Evolutionary conservation across 352 stramenopile genomes (phyloP), one percentile per base, ranked within the genome.

Genomic region (Phytopythium aichiense): DNA sequence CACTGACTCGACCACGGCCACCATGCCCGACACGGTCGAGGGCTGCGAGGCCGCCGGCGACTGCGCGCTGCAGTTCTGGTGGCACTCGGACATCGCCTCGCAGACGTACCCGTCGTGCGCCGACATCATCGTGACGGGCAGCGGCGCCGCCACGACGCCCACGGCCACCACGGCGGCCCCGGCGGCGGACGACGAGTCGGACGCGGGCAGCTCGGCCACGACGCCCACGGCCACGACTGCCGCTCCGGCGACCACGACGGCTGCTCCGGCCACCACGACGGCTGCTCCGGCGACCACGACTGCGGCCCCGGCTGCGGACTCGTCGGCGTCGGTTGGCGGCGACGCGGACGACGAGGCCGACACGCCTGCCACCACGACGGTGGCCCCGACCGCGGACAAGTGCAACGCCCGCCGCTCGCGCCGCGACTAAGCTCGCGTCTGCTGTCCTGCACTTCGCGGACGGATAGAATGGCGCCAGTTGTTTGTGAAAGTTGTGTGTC

Each of bases 11-110:
- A 61, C 59, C 9, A 78, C 51, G 2, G 69, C 52, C 11, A 80
- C 63, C 25, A 83, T 89, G 30, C 77, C 79, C 0, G 28, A 66
- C 20, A 64, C 22, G 12, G 58, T 89, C 25, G 56, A 57, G 3
- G 75, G 71, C 3, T 89, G 77, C 38, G 68, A 70, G 30, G 69
- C 56, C 23, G 40, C 66, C 5, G 72, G 72, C 23, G 62, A 74
- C 35, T 80, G 72, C 45, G 69, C 66, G 20, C 59, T 80, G 48
- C 72, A 77, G 55, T 73, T 77, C 50, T 73, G 71, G 59, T 80
- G 69, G 69, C 63, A 80, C 56, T 77, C 69, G 25, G 64, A 74
- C 49, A 58, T 72, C 11, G 72, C 68, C n/a, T 45, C 67, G 43
- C 72, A 80, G 60, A 80, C 69, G 31, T 80, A 77, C 55, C 58